These are phyloP conservation scores for Quercus robur DNA, from an alignment of 306 rosid species.

Conservation along the genomic window DNA sequence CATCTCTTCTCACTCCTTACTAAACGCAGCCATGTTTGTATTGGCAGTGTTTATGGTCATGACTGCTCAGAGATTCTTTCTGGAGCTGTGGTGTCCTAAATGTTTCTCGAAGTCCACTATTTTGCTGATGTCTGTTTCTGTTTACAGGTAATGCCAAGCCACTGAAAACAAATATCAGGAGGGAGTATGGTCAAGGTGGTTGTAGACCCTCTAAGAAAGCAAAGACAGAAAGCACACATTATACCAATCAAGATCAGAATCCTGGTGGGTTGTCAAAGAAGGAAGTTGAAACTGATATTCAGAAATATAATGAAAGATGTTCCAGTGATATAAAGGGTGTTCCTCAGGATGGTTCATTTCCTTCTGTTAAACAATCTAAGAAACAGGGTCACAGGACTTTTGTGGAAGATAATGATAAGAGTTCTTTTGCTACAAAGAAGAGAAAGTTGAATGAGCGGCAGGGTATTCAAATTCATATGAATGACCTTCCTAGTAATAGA, in stretches of 20 bases:
- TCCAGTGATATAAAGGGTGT: background rate
- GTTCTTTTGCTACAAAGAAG: background rate
- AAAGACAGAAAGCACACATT: conserved; percentile 41
- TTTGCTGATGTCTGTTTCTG: conserved; percentile 11
- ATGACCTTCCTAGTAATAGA: background rate
- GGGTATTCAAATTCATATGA: background rate
- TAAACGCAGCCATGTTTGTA: background rate
- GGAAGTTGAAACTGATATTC: conserved; percentile 46
- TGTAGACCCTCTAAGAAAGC: conserved; percentile 67
- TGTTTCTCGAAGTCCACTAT: background rate
- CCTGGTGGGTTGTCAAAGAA: background rate
- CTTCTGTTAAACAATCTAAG: background rate
- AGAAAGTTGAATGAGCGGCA: background rate
- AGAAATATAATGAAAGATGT: conserved; percentile 16
- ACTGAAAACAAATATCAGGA: conserved; percentile 58
- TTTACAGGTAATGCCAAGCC: conserved; percentile 58
- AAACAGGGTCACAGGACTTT: background rate
- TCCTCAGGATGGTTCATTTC: background rate
- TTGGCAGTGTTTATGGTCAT: background rate
- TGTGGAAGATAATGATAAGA: background rate
- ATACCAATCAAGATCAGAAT: conserved; percentile 43
- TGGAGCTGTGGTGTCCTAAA: background rate
- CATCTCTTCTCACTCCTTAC: no score
- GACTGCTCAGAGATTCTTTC: background rate
- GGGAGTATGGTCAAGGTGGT: conserved; percentile 55